A percentile compares a stretch with the other conserved stretches of the same genome.
phyloP scores from a whole-genome alignment of 164 flowering plant genomes.

The Kalanchoe fedtschenkoi region DNA sequence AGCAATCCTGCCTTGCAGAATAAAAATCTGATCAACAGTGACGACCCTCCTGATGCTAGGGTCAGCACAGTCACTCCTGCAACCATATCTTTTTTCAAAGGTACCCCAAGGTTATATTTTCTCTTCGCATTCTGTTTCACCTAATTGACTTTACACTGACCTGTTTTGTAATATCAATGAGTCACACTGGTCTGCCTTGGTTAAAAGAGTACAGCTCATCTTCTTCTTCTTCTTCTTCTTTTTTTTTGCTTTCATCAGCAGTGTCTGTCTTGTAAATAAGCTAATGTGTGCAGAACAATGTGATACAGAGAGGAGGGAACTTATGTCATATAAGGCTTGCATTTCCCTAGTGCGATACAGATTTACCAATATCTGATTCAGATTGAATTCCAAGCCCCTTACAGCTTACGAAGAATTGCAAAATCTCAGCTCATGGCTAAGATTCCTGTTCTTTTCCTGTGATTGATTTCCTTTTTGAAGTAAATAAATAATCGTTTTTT shows the following conservation, averaged over 20 bases:
- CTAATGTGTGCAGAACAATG: not conserved
- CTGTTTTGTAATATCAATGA: not conserved
- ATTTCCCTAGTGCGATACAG: not conserved
- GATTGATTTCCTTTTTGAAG: too few species aligned
- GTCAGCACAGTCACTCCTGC: conserved; percentile 96
- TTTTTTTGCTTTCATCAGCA: not conserved
- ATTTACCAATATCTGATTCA: not conserved
- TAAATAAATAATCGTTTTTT: too few species aligned
- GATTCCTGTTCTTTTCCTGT: too few species aligned
- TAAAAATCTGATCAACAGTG: conserved; percentile 37
- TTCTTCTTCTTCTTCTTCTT: not conserved
- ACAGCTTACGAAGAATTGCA: too few species aligned
- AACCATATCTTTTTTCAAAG: conserved; percentile 75
- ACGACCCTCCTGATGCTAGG: conserved; percentile 82
- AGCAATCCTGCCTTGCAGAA: conserved; percentile 61
- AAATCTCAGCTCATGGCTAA: too few species aligned
- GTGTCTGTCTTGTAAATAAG: not conserved
- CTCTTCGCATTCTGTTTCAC: not conserved
- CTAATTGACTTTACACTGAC: not conserved
- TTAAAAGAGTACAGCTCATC: not conserved
- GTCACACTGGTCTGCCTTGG: not conserved
- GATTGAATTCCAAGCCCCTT: not conserved
- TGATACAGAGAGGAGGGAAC: not conserved
- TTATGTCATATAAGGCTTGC: too few species aligned
- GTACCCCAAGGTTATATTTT: conserved; percentile 24